Conservation (phyloP, 176 grass and related monocot genomes). For the Bonia amplexicaulis region DNA sequence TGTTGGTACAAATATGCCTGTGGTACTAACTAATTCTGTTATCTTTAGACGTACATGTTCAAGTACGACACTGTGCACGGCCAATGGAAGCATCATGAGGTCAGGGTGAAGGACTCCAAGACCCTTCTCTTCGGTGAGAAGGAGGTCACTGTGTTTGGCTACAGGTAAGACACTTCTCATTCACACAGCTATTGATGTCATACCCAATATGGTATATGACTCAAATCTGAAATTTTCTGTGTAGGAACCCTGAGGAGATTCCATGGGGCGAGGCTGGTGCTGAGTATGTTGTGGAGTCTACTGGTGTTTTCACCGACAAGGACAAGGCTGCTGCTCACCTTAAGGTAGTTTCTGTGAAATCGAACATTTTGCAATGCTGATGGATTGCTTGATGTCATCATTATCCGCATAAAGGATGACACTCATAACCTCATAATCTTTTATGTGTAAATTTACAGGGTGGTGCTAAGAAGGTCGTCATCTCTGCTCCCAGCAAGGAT, state of each 20-base stretch:
- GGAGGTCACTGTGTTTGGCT: slow-evolving; percentile 47
- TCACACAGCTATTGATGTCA: neutral
- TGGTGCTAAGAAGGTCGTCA: slow-evolving; percentile 69
- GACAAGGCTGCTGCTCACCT: slow-evolving; percentile 66
- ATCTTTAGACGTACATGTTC: slow-evolving; percentile 63
- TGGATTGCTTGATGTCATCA: neutral
- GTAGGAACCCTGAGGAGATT: slow-evolving; percentile 62
- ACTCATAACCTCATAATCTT: neutral
- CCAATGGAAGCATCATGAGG: slow-evolving; percentile 54
- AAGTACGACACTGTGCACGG: slow-evolving; percentile 70
- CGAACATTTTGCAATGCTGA: neutral
- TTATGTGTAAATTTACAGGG: slow-evolving; percentile 33
- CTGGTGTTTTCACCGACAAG: neutral
- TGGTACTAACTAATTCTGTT: neutral
- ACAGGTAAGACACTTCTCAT: slow-evolving; percentile 12
- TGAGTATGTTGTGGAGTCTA: neutral
- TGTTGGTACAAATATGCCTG: neutral
- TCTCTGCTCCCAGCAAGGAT: slow-evolving; percentile 72
- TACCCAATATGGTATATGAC: neutral
- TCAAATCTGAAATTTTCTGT: neutral
- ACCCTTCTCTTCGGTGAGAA: slow-evolving; percentile 67
- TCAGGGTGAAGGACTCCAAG: slow-evolving; percentile 59
- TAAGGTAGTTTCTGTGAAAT: slow-evolving; percentile 32
- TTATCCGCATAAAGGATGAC: neutral
- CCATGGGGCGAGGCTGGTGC: neutral